Base-by-base conservation (phyloP, 805 yeast species). In the Tetrapisispora pingtungensis region DNA sequence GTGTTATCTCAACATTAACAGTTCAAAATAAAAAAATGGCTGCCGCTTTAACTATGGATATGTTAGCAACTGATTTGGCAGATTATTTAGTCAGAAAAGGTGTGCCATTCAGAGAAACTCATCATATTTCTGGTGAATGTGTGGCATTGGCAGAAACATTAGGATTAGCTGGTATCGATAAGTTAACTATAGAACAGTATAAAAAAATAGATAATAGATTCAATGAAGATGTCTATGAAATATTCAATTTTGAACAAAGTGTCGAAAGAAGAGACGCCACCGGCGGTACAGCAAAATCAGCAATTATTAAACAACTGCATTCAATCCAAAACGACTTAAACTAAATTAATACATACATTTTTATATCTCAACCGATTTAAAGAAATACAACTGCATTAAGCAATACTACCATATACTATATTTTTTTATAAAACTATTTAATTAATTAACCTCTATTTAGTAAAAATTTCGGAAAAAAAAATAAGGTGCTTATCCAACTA, bases 71-170 rank as follows among this genome's bases (percentile, higher is more conserved):
- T 28, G 99, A 93, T 64, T 75, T 93, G 55, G 99, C 99, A 34
- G 99, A 93, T 65, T 93, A 93, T 65, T 74, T 93, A 52, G 99
- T 93, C 42, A 82, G 96, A 70, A 89, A 83, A 66, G 98, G 98
- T 48, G 98, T 93, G 53, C 98, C 98, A 46, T 93, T 93, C 71
- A 86, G 99, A 72, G 97, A 93, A 69, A 93, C 98, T 1, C 99
- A 93, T 69, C 97, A 93, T 66, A 93, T 93, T 49, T 87, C 97
- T 7, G 99, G 99, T 46, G 96, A 88, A 66, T 93, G 97, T 69
- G 99, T 93, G 38, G 80, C 95, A 50, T 65, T 69, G 37, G 96
- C 97, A 6, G 99, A 93, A 70, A 89, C 77, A 48, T 66, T 72
- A 48, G 75, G 74, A 18, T 69, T 86, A 36, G 69, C 81, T 7